Percentiles rank a stretch among this genome's conserved stretches.
Evolutionary conservation across 2,329 filamentous ascomycete genomes (phyloP).

Genomic region (Teratosphaeria destructans): DNA sequence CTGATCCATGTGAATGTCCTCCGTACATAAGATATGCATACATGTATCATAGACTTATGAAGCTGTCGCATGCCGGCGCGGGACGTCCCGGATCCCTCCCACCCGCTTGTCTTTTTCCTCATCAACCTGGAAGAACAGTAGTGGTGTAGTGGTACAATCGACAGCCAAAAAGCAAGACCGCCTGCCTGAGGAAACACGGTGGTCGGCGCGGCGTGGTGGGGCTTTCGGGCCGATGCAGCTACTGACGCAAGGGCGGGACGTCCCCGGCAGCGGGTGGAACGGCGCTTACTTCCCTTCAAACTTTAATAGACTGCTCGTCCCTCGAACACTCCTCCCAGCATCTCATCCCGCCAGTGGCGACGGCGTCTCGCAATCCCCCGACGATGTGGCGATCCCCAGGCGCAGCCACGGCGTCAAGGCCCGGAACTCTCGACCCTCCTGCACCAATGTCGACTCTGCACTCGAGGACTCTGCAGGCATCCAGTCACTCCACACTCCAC

Average conservation of each 20-base stretch:
- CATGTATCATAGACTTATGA: not conserved
- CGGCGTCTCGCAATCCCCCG: not conserved
- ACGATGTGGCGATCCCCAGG: not conserved
- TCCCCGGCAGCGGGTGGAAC: not conserved
- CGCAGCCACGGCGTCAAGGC: not conserved
- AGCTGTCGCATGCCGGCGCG: not conserved
- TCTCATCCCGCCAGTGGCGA: not conserved
- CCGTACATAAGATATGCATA: too few species aligned
- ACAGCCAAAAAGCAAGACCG: not conserved
- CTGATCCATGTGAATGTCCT: too few species aligned
- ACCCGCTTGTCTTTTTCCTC: too few species aligned
- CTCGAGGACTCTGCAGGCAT: not conserved
- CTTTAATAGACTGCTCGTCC: not conserved
- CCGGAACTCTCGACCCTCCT: not conserved
- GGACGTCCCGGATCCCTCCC: not conserved
- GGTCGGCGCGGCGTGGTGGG: not conserved
- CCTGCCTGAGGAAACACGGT: not conserved
- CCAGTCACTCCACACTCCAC: not conserved
- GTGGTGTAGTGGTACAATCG: too few species aligned
- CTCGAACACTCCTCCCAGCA: not conserved
- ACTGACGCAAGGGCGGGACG: not conserved
- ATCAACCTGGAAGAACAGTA: not conserved
- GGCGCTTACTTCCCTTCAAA: not conserved
- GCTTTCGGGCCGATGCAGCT: not conserved
- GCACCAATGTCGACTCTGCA: not conserved